Base-by-base conservation (phyloP, 192 early-diverging fungal genomes). In the Dissophora ornata region DNA sequence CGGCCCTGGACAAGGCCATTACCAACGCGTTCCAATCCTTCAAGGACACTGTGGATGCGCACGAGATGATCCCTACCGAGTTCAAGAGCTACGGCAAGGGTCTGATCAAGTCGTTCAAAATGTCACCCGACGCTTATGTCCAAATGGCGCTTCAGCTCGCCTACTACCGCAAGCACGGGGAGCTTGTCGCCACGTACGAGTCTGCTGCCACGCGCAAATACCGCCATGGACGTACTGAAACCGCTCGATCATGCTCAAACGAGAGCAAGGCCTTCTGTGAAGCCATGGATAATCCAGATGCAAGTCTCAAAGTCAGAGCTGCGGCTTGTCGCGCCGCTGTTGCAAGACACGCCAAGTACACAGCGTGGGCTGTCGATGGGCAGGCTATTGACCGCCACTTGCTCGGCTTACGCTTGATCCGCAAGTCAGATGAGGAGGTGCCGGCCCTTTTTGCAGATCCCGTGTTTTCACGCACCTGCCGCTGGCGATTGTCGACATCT, bases 121-220 rank as follows among this genome's bases (percentile, higher is more conserved):
- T 33, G 73, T 83, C 88, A 3, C 92, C 92, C 4, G 96, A 97
- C 69, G 96, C 94, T 5, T 95, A 86, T 80, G 85, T 90, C 18
- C 96, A 97, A 82, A 93, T 97, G 87, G 87, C 85, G 0, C 71
- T 97, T 24, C 96, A 97, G 70, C 82, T 96, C 4, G 90, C 94
- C 0, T 97, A 90, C 78, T 93, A 90, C 79, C 88, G 90, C 53
- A 61, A 91, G 15, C 93, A 96, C 69, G 69, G 81, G 9, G 70
- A 71, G 19, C 69, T 86, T 49, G 86, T 90, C 3, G 79, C 92
- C 1, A 92, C 92, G 3, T 97, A 97, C 69, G 96, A 97, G 67
- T 92, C 96, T 13, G 92, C 91, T 3, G 86, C 87, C 30, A 96
- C 94, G 2, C 85, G 96, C 29, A 82, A 91, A 58, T 97, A 88